A percentile compares a stretch with the other conserved stretches of the same genome.
phyloP scores from a whole-genome alignment of 768 basidiomycete genomes.

The Lentinula aciculospora region DNA sequence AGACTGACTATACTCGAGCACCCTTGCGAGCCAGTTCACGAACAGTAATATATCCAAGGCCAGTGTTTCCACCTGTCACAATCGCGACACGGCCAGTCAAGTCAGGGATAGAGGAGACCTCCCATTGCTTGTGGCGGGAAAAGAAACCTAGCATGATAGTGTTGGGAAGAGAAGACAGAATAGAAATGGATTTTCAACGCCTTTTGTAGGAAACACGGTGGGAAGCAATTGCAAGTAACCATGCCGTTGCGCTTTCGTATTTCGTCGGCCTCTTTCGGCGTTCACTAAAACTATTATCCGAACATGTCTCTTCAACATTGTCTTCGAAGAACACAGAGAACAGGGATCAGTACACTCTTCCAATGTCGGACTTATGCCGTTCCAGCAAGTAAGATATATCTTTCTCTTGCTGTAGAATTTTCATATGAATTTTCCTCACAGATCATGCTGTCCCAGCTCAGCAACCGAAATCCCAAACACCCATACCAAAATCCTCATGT shows the following conservation, averaged over 20 bases:
- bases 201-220: not conserved
- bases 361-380: not conserved
- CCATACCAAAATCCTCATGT: conserved; percentile 54
- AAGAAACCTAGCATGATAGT: not conserved
- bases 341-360: not conserved
- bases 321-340: not conserved
- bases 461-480: conserved; percentile 9
- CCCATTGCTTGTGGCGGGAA: not conserved
- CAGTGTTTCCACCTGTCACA: conserved; percentile 11
- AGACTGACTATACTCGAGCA: conserved; percentile 7
- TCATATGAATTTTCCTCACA: conserved; percentile 3
- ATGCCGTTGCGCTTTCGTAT: not conserved
- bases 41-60: conserved; percentile 8
- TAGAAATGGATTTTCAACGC: not conserved
- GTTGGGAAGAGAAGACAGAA: not conserved
- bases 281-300: not conserved
- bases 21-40: conserved; percentile 10
- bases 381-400: not conserved
- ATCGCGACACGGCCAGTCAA: conserved; percentile 4
- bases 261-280: not conserved
- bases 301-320: not conserved
- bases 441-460: not conserved
- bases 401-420: not conserved
- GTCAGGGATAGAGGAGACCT: not conserved
- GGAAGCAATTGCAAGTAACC: not conserved